Evolutionary conservation across 2,329 filamentous ascomycete species (phyloP), one percentile per base, ranked within the genome.

Genomic region (Talaromyces albobiverticillius): DNA sequence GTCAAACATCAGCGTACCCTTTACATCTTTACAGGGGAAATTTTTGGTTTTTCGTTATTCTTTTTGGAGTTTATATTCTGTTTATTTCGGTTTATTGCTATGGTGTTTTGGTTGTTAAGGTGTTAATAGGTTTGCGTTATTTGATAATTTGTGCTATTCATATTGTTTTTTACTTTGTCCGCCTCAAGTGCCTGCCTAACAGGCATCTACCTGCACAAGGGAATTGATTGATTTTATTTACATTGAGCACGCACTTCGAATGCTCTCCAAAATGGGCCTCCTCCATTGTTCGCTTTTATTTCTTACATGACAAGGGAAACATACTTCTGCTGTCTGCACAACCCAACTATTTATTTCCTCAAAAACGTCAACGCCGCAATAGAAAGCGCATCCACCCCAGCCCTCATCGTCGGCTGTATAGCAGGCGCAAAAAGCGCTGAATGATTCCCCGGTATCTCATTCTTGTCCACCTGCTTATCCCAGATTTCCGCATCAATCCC

Each of bases 361-460:
- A 72, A 57, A 46, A 72, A 71, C 0, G 69, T 79, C 71, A 84
- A 70, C 5, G 79, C 79, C 20, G 73, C 77, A 26, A 79, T 65
- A 48, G 75, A 75, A 61, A 82, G 67, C 1, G 79, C 79, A 67
- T 82, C 77, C 2, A 78, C 68, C 0, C 79, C 83, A 4, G 70
- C 71, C 56, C 57, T 75, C 70, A 87, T 64, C 0, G 83, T 86
- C 7, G 82, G 82, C 64, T 81, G 76, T 22, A 86, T 75, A 0
- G 76, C 78, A 4, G 83, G 83, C 29, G 79, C 79, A 68, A 86
- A 87, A 51, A 76, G 73, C 0, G 81, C 76, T 55, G 76, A 81
- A 62, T 87, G 84, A 59, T 86, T 86, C 0, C 78, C 77, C 0
- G 84, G 79, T 11, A 85, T 75, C 50, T 77, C 78, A 0, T 77